Base-by-base conservation (phyloP, 148 eudicot genomes). In the Vaccinium macrocarpon region DNA sequence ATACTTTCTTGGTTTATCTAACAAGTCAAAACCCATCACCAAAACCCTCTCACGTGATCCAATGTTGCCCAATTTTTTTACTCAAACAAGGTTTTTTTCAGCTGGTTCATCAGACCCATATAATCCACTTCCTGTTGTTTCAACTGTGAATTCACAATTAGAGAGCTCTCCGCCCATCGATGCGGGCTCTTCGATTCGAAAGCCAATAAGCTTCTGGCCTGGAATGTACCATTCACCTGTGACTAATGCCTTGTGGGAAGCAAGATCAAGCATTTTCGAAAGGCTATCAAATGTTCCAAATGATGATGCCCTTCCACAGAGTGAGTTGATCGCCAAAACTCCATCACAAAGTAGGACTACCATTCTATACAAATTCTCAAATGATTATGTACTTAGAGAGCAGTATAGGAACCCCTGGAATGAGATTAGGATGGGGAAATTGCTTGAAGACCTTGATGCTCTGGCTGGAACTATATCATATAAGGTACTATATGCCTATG, bases 391-490 rank as follows among this genome's bases (percentile, higher is more conserved):
- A 78, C 88, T 95, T 71, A 90, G 95, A 83, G 98, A 95, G 85
- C 97, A 95, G 90, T 95, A 95, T 80, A 87, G 95, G 81, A 95
- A 95, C 86, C 98, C 98, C 7, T 95, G 98, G 98, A 92, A 94
- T 92, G 87, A 82, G 87, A 89, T 94, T 86, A 90, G 98, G 85
- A 89, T 91, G 90, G 98, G 97, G 35, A 95, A 95, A 82, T 90
- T 95, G 91, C 91, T 95, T 75, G 98, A 95, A 78, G 98, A 95
- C 89, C 98, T 95, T 88, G 98, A 95, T 93, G 98, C 98, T 81
- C 91, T 95, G 76, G 97, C 95, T 85, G 98, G 98, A 53, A 95
- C 98, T 70, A 90, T 95, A 68, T 95, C 98, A 55, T 94, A 90
- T 51, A 95, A 94, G 97, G 98, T 94, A 86, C 1, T 62, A 29